Evolutionary conservation across 257 asterid species (phyloP), one percentile per base, ranked within the genome.

Genomic region (Solanum corneliomulleri): DNA sequence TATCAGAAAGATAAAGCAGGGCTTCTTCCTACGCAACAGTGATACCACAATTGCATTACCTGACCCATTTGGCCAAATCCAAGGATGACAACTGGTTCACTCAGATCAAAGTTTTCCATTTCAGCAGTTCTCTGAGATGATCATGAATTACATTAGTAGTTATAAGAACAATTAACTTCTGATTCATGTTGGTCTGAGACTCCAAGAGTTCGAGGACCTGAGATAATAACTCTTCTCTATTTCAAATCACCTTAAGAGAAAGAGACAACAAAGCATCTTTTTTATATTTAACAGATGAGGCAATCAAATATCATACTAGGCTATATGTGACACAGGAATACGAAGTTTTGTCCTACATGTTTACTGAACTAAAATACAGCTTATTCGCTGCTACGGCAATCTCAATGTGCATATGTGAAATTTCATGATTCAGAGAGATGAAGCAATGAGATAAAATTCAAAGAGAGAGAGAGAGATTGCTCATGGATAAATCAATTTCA

Each of bases 61-160:
- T 95, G 99, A 89, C 98, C 98, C 95, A 95, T 95, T 87, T 95
- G 96, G 72, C 99, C 98, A 85, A 97, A 97, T 88, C 99, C 99
- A 92, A 97, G 94, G 82, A 97, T 95, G 85, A 97, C 98, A 86
- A 97, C 94, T 56, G 99, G 99, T 77, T 95, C 99, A 8, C 94
- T 93, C 88, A 93, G 97, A 83, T 92, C 95, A 71, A 93, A 94
- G 92, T 95, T 94, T 62, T 89, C 91, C 39, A 89, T 85, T 21
- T 93, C 94, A 83, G 92, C 94, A 87, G 89, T 68, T 91, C 92
- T 91, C 99, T 97, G 98, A 45, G 18, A 89, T 84, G 75, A 86
- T 47, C 85, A 87, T 86, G 52, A 86, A 49, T 31, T 29, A 49
- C 70, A 81, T 81, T 49, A 81, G 69, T 81, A 81, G 69, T 81